Conservation (phyloP, 371 early-diverging fungal genomes). For the Mortierella sp. region DNA sequence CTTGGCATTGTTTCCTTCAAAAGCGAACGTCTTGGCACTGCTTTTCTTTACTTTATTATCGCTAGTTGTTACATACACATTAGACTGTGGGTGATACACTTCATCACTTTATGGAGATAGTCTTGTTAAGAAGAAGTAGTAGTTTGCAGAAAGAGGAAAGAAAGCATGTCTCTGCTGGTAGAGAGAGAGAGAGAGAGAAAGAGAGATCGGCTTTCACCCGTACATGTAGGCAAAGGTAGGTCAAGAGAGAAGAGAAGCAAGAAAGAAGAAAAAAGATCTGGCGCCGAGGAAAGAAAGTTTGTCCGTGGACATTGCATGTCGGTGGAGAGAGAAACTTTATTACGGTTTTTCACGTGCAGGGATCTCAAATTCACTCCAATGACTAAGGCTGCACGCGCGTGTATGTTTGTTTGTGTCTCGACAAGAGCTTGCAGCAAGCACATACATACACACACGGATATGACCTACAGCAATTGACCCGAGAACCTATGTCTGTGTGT, state of each 20-base stretch:
- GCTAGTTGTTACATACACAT: too few species aligned
- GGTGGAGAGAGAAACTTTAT: not conserved
- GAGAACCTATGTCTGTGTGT: not conserved
- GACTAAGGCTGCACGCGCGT: not conserved
- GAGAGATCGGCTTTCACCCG: too few species aligned
- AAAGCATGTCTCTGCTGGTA: not conserved
- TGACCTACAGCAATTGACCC: not conserved
- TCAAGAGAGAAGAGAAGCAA: not conserved
- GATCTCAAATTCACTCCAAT: not conserved
- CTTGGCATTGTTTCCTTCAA: too few species aligned
- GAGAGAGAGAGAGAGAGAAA: too few species aligned
- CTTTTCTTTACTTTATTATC: too few species aligned
- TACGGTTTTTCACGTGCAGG: conserved; percentile 2
- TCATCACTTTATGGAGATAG: not conserved
- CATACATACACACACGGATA: not conserved
- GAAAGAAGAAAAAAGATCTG: not conserved
- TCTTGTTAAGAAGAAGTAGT: not conserved
- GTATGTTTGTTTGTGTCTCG: too few species aligned
- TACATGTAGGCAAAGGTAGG: too few species aligned
- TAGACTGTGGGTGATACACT: too few species aligned
- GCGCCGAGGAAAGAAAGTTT: not conserved
- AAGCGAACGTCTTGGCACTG: too few species aligned
- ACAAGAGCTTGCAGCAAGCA: too few species aligned
- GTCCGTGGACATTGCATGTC: too few species aligned
- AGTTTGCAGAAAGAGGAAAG: too few species aligned